Evolutionary conservation across 768 basidiomycete species (phyloP), one percentile per base, ranked within the genome.

Genomic region (Kwoniella botswanensis): DNA sequence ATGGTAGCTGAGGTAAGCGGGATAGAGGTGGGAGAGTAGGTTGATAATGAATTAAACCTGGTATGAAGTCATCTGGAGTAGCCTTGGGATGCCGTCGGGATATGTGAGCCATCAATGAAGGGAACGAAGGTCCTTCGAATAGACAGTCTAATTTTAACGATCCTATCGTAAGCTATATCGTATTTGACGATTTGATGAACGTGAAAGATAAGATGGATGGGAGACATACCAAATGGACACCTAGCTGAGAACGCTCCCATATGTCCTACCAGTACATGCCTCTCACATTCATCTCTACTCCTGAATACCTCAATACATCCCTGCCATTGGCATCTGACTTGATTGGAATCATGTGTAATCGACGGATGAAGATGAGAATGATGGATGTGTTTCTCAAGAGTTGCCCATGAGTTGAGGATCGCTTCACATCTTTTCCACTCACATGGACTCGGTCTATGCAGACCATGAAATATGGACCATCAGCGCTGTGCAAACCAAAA

Each of bases 51-150:
- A 81, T 79, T 13, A 81, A 69, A 13, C 78, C 78, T 11, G 79
- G 79, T 13, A 79, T 75, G 58, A 79, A 81, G 60, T 81, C 77
- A 59, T 81, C 75, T 13, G 78, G 77, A 13, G 77, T 79, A 3
- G 71, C 70, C 6, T 68, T 24, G 10, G 74, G 73, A 52, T 81
- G 79, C 10, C 79, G 72, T 13, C 79, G 72, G 41, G 41, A 35
- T 26, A 81, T 79, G 58, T 81, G 79, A 3, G 76, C 78, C 74
- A 79, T 74, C 1, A 81, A 71, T 1, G 71, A 71, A 13, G 64
- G 52, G 53, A 81, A 81, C 5, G 54, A 53, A 11, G 72, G 65
- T 2, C 77, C 77, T 73, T 81, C 76, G 68, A 63, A 81, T 22
- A 72, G 63, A 43, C 79, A 81, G 41, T 79, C 79, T 81, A 42